Evolutionary conservation across 2,329 filamentous ascomycete species (phyloP).

Genomic region (Colletotrichum sp.): DNA sequence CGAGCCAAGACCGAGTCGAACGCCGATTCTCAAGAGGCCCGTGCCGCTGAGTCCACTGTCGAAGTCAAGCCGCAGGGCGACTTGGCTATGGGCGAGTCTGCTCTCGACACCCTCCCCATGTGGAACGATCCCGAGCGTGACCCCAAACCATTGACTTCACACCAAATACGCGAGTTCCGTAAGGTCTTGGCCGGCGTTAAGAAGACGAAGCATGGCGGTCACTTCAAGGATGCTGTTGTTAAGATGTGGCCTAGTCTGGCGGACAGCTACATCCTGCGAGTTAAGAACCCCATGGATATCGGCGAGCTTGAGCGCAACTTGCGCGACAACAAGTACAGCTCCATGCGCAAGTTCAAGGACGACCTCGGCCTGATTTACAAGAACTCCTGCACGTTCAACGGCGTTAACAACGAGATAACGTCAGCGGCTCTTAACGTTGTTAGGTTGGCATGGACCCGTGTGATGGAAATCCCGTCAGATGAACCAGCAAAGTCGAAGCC

Average conservation of each 20-base stretch:
- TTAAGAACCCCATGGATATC: slow-evolving; percentile 85
- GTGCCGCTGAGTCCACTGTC: slow-evolving; percentile 22
- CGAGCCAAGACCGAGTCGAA: slow-evolving; percentile 74
- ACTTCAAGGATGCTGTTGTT: slow-evolving; percentile 81
- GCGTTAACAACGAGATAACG: slow-evolving; percentile 75
- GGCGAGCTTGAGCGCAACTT: slow-evolving; percentile 81
- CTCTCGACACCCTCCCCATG: slow-evolving; percentile 35
- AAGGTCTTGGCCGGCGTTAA: slow-evolving; percentile 76
- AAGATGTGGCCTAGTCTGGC: slow-evolving; percentile 77
- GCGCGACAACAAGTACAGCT: slow-evolving; percentile 68
- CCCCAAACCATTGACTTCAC: slow-evolving; percentile 56
- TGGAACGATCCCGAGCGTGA: slow-evolving; percentile 49
- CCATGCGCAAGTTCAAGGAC: slow-evolving; percentile 72
- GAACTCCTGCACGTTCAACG: slow-evolving; percentile 86
- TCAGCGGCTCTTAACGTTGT: slow-evolving; percentile 59
- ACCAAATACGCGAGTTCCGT: slow-evolving; percentile 66
- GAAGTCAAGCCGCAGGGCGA: slow-evolving; percentile 32
- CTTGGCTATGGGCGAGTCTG: slow-evolving; percentile 10
- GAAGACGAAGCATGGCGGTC: slow-evolving; percentile 79
- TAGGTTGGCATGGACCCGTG: slow-evolving; percentile 53
- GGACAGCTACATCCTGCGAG: slow-evolving; percentile 69
- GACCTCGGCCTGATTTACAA: slow-evolving; percentile 80
- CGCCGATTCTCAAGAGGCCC: slow-evolving; percentile 35
- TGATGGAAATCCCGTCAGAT: slow-evolving; percentile 47
- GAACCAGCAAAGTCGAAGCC: slow-evolving; percentile 66